A percentile compares a stretch with the other conserved stretches of the same genome.
phyloP scores from a whole-genome alignment of 148 eudicot species.

The Rhododendron simsii region DNA sequence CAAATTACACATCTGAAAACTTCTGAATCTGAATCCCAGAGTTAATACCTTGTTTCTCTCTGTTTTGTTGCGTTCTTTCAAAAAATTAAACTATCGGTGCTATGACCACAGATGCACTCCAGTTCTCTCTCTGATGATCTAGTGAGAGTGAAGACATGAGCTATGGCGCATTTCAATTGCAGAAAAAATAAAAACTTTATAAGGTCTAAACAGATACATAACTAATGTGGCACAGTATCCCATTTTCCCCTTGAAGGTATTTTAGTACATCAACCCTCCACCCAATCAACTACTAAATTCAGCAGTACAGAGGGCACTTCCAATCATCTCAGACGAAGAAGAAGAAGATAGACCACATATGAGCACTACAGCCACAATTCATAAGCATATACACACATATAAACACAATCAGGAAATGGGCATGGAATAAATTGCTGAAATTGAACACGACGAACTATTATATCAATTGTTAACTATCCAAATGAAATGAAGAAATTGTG shows the following conservation, averaged over 20 bases:
- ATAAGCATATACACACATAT: background rate
- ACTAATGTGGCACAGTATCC: background rate
- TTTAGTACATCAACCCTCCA: background rate
- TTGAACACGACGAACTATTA: background rate
- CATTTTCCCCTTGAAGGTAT: background rate
- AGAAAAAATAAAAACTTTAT: too few relatives aligned
- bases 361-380: background rate
- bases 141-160: background rate
- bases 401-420: background rate
- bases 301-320: background rate
- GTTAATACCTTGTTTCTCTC: background rate
- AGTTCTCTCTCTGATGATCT: background rate
- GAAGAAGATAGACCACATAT: background rate
- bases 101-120: background rate
- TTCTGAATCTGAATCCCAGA: background rate
- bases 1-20: background rate
- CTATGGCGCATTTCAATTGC: background rate
- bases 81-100: background rate
- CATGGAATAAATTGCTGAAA: background rate
- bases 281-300: background rate
- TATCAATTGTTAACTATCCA: background rate
- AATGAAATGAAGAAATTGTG: background rate
- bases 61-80: too few relatives aligned
- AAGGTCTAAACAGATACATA: background rate
- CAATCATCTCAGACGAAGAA: background rate